A percentile compares a stretch with the other conserved stretches of the same genome.
Conservation (phyloP, 2,329 filamentous ascomycete species). For the Penicillium sp. region DNA sequence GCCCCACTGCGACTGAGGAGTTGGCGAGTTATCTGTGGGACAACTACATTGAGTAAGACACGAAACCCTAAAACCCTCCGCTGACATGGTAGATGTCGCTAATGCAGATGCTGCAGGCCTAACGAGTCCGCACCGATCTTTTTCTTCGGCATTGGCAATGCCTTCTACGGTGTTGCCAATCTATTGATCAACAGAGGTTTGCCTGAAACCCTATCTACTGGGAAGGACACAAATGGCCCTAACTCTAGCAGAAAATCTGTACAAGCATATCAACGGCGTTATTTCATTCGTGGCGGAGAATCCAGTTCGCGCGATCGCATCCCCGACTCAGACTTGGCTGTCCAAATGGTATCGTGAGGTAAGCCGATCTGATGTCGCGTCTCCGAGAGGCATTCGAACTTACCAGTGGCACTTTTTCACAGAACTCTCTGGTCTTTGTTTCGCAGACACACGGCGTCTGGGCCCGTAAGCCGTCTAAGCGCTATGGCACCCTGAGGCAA, state of each 20-base stretch:
- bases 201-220: conserved; percentile 10
- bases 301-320: conserved; percentile 73
- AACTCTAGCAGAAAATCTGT: conserved; percentile 52
- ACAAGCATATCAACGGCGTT: conserved; percentile 65
- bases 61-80: no score
- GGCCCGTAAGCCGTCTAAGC: conserved; percentile 56
- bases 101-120: conserved; percentile 46
- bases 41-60: conserved; percentile 76
- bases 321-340: conserved; percentile 65
- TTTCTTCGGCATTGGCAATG: conserved; percentile 83
- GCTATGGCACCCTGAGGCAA: conserved; percentile 54
- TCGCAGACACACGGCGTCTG: conserved; percentile 73
- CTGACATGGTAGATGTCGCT: no score
- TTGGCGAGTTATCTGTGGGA: conserved; percentile 90
- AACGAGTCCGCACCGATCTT: conserved; percentile 69
- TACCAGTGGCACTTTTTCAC: not conserved
- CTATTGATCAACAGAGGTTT: conserved; percentile 73
- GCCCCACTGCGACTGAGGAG: conserved; percentile 61
- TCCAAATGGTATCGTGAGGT: conserved; percentile 77
- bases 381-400: not conserved
- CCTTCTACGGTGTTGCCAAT: conserved; percentile 78
- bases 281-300: conserved; percentile 78
- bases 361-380: conserved; percentile 19
- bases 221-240: conserved; percentile 5
- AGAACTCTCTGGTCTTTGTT: conserved; percentile 76